A percentile compares a stretch with the other conserved stretches of the same genome.
Evolutionary conservation across 2,329 filamentous ascomycete genomes (phyloP).

Genomic region (Colletotrichum shisoi): DNA sequence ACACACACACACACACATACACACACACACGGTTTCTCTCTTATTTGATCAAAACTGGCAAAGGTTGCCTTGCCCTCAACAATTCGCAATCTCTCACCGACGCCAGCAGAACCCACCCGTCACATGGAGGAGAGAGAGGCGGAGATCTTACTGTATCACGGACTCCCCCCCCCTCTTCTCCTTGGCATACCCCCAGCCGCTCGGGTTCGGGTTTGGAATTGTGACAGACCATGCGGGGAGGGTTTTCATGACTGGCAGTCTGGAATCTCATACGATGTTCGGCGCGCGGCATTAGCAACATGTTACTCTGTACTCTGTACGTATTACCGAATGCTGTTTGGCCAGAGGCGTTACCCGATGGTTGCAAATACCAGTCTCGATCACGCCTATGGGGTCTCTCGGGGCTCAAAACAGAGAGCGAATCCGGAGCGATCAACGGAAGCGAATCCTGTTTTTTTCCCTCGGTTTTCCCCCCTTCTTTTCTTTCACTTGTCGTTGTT

Average conservation of each 20-base stretch:
- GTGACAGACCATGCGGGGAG: constrained; percentile 1
- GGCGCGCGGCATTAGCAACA: not conserved
- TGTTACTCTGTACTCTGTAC: too few relatives aligned
- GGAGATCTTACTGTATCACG: not conserved
- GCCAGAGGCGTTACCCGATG: constrained; percentile 7
- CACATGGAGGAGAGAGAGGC: constrained; percentile 15
- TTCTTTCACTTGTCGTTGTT: too few relatives aligned
- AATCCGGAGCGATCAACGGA: constrained; percentile 12
- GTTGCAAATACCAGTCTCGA: not conserved
- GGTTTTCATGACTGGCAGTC: not conserved
- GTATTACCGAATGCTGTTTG: not conserved
- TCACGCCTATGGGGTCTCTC: not conserved
- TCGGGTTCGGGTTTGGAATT: constrained; percentile 8
- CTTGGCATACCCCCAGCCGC: constrained; percentile 11
- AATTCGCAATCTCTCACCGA: constrained; percentile 2
- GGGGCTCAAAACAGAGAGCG: constrained; percentile 13
- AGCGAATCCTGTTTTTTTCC: not conserved
- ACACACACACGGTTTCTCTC: not conserved
- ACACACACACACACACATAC: not conserved
- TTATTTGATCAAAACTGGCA: not conserved
- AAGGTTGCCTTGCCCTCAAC: not conserved
- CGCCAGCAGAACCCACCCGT: constrained; percentile 7
- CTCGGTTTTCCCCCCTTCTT: too few relatives aligned
- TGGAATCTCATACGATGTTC: constrained; percentile 29
- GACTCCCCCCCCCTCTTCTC: not conserved